Evolutionary conservation across 164 flowering plant species (phyloP).

Genomic region (Annona squamosa): DNA sequence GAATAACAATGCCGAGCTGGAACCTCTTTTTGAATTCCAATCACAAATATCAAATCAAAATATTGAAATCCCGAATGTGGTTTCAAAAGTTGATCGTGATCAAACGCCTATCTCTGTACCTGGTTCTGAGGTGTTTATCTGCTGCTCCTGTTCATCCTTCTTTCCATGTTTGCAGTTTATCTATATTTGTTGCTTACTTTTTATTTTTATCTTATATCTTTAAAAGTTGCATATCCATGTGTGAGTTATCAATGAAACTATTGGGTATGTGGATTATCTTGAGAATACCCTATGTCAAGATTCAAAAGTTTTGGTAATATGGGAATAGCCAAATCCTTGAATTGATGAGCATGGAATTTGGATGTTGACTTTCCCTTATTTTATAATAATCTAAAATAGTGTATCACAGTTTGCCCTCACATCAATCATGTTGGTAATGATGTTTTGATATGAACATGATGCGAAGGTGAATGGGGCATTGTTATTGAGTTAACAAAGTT

Average conservation of each 20-base stretch:
- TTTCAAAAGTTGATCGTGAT: constrained; percentile 15
- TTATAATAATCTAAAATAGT: too few species aligned
- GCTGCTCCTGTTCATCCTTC: background rate
- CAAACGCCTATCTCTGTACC: constrained; percentile 13
- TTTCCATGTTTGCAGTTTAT: background rate
- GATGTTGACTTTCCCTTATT: too few species aligned
- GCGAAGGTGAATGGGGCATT: too few species aligned
- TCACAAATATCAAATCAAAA: constrained; percentile 19
- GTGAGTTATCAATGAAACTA: background rate
- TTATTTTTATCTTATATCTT: background rate
- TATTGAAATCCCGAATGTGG: constrained; percentile 12
- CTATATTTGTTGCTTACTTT: background rate
- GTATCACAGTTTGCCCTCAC: too few species aligned
- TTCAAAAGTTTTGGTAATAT: background rate
- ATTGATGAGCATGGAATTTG: too few species aligned
- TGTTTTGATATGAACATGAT: too few species aligned
- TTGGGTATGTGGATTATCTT: background rate
- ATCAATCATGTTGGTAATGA: too few species aligned
- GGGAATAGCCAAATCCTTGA: background rate
- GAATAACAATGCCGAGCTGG: constrained; percentile 20
- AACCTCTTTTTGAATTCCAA: constrained; percentile 25
- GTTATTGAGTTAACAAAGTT: too few species aligned
- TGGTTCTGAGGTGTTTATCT: constrained; percentile 23
- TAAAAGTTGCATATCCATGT: background rate
- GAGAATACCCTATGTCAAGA: background rate